phyloP scores from a whole-genome alignment of 129 eudicot genomes.

The Scalesia atractyloides region DNA sequence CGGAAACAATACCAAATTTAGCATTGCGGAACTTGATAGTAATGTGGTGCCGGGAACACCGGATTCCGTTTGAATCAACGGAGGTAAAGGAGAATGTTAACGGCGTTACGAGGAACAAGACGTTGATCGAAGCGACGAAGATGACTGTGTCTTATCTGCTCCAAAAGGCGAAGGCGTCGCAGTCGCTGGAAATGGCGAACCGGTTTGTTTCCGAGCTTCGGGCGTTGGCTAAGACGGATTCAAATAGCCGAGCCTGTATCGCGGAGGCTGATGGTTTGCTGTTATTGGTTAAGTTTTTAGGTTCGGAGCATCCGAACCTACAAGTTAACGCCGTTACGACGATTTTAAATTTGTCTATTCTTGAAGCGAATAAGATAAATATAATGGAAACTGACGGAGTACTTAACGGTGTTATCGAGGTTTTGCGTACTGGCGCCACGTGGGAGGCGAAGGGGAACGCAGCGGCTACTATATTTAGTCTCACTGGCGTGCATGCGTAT shows the following conservation, averaged over 20 bases:
- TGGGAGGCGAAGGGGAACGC: conserved; percentile 98
- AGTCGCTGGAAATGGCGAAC: conserved; percentile 44
- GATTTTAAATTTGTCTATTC: conserved; percentile 71
- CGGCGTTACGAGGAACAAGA: conserved; percentile 48
- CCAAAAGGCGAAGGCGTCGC: conserved; percentile 47
- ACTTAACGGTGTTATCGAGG: conserved; percentile 67
- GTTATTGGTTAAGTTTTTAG: conserved; percentile 52
- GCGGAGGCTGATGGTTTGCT: conserved; percentile 85
- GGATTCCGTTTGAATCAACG: conserved; percentile 67
- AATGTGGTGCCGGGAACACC: conserved; percentile 92
- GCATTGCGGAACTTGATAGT: conserved; percentile 80
- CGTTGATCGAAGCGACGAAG: conserved; percentile 76
- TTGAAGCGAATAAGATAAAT: conserved; percentile 67
- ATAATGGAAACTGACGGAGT: conserved; percentile 87
- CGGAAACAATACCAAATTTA: conserved; percentile 66
- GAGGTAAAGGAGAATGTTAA: conserved; percentile 50
- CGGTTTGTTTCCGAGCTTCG: conserved; percentile 86
- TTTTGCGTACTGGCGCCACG: conserved; percentile 74
- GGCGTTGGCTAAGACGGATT: conserved; percentile 73
- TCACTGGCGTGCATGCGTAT: conserved; percentile 59
- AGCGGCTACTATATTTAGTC: conserved; percentile 82
- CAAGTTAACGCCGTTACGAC: conserved; percentile 88
- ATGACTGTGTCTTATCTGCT: conserved; percentile 82
- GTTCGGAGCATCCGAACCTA: conserved; percentile 61
- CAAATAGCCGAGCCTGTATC: conserved; percentile 77